These are phyloP conservation scores for Naematelia aurantialba DNA, from an alignment of 768 basidiomycete species.

Conservation along the genomic window DNA sequence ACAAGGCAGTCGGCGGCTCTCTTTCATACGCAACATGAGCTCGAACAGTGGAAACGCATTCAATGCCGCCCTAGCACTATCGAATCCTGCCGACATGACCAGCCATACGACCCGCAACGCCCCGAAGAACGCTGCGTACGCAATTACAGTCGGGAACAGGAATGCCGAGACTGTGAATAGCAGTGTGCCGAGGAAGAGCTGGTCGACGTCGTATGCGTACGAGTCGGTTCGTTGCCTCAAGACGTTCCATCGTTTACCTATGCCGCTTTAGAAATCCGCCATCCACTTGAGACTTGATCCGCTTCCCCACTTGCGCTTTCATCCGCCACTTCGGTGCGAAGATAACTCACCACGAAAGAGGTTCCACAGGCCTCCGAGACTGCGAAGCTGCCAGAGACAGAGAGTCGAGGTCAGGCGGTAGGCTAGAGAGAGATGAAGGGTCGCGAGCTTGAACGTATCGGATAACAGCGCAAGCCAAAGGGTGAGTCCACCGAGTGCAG, in stretches of 20 bases:
- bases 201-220: constrained; percentile 87
- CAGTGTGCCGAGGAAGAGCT: constrained; percentile 82
- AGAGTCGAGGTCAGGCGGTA: constrained; percentile 63
- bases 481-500: constrained; percentile 54
- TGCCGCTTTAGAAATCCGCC: no score
- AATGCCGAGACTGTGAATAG: constrained; percentile 51
- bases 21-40: constrained; percentile 75
- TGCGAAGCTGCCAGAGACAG: constrained; percentile 59
- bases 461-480: constrained; percentile 63
- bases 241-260: constrained; percentile 84
- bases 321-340: neutral
- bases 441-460: constrained; percentile 66
- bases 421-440: constrained; percentile 67
- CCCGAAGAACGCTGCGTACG: constrained; percentile 80
- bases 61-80: constrained; percentile 69
- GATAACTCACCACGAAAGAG: constrained; percentile 5
- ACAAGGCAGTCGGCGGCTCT: constrained; percentile 80
- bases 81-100: constrained; percentile 51
- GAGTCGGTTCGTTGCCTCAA: constrained; percentile 82
- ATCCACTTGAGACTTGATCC: neutral
- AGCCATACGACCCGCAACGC: constrained; percentile 53
- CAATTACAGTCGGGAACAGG: constrained; percentile 65
- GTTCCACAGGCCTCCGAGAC: constrained; percentile 59
- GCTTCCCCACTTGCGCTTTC: neutral
- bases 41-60: constrained; percentile 92